Percentiles rank a stretch among this genome's conserved stretches.
Evolutionary conservation across 1,139 yeast genomes (phyloP).

Genomic region (Magnusiomyces sp.): DNA sequence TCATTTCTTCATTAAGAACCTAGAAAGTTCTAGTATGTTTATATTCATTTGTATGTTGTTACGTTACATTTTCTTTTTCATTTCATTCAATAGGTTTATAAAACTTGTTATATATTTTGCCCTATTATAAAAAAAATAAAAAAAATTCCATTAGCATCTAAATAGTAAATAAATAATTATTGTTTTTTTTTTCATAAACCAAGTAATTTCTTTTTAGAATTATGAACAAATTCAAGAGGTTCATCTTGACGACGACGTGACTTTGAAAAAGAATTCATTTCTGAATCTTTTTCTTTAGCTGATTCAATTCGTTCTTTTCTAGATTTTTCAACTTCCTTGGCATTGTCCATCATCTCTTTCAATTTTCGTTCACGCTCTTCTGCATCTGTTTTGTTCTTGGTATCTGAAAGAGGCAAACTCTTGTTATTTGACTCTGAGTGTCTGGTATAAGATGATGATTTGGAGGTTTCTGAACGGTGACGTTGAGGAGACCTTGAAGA

Average conservation of each 20-base stretch:
- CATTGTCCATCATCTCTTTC: slow-evolving; percentile 47
- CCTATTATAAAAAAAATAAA: too few relatives aligned
- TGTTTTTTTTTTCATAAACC: too few relatives aligned
- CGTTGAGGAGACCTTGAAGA: not conserved
- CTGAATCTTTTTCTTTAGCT: slow-evolving; percentile 50
- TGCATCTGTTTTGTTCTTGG: not conserved
- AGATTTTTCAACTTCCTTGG: slow-evolving; percentile 52
- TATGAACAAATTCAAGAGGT: slow-evolving; percentile 26
- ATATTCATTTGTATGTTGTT: too few relatives aligned
- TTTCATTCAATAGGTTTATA: too few relatives aligned
- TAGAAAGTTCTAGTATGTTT: too few relatives aligned
- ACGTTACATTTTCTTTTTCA: too few relatives aligned
- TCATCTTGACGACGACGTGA: slow-evolving; percentile 47
- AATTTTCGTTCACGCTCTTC: slow-evolving; percentile 39
- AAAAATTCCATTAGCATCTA: too few relatives aligned
- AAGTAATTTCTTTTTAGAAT: slow-evolving; percentile 3
- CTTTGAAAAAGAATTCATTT: too few relatives aligned
- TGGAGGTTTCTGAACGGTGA: not conserved
- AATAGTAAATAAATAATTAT: too few relatives aligned
- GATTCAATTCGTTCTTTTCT: slow-evolving; percentile 45
- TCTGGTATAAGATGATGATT: not conserved
- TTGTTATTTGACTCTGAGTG: slow-evolving; percentile 17
- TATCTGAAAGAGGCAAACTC: slow-evolving; percentile 19
- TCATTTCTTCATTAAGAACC: too few relatives aligned
- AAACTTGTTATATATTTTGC: too few relatives aligned